A percentile compares a stretch with the other conserved stretches of the same genome.
Evolutionary conservation across 352 stramenopile species (phyloP).

Genomic region (Globisporangium orthogonon): DNA sequence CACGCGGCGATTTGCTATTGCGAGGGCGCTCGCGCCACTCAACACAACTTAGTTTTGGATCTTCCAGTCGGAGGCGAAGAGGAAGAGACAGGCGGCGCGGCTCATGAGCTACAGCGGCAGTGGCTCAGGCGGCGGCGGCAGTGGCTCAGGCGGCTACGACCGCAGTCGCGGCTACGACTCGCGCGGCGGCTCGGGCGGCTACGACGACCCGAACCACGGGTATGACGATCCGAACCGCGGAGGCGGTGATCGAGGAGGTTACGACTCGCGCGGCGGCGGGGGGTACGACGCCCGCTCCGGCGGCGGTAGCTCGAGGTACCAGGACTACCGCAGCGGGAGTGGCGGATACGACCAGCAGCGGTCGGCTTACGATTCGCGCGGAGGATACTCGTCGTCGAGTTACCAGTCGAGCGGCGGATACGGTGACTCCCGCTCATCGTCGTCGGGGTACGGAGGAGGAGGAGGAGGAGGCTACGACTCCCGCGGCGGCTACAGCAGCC

Average conservation of each 20-base stretch:
- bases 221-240: slow-evolving; percentile 13
- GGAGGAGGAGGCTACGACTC: slow-evolving; percentile 17
- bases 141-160: slow-evolving; percentile 23
- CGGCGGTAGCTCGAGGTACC: slow-evolving; percentile 3
- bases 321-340: slow-evolving; percentile 2
- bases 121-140: slow-evolving; percentile 15
- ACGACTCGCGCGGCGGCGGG: slow-evolving; percentile 18
- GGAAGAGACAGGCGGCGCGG: neutral
- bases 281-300: slow-evolving; percentile 15
- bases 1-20: too few relatives aligned
- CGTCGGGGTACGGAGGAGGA: slow-evolving; percentile 11
- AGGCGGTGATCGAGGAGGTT: slow-evolving; percentile 12
- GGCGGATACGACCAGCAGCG: slow-evolving; percentile 11
- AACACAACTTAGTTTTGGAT: too few relatives aligned
- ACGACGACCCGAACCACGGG: slow-evolving; percentile 17
- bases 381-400: neutral
- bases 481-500: slow-evolving; percentile 16
- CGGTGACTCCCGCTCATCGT: slow-evolving; percentile 16
- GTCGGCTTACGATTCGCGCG: slow-evolving; percentile 17
- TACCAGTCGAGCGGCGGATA: slow-evolving; percentile 19
- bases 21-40: too few relatives aligned
- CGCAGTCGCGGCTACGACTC: slow-evolving; percentile 9
- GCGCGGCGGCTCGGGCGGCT: slow-evolving; percentile 11
- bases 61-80: neutral
- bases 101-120: slow-evolving; percentile 44